phyloP scores from a whole-genome alignment of 305 asterid genomes.

The Fraxinus xanthoxyloides region DNA sequence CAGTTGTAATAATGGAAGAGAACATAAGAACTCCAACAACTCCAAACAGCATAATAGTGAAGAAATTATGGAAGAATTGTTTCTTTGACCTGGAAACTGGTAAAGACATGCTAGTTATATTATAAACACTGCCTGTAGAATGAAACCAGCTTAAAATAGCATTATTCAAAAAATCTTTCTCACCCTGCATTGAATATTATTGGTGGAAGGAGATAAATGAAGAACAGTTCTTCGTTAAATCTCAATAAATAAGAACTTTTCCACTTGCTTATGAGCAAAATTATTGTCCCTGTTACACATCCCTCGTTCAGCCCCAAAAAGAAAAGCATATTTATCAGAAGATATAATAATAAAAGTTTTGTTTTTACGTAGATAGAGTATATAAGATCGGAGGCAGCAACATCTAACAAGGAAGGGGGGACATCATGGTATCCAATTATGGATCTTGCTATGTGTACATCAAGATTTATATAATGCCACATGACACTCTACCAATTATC shows the following conservation, averaged over 20 bases:
- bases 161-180: slow-evolving; percentile 11
- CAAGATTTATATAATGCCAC: too few relatives aligned
- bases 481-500: too few relatives aligned
- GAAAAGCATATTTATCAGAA: not conserved
- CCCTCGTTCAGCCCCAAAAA: slow-evolving; percentile 39
- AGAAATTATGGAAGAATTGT: slow-evolving; percentile 91
- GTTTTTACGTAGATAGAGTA: not conserved
- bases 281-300: slow-evolving; percentile 49
- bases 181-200: slow-evolving; percentile 97
- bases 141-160: not conserved
- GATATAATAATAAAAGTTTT: not conserved
- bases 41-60: slow-evolving; percentile 87
- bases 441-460: too few relatives aligned
- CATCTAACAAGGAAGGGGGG: not conserved
- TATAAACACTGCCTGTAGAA: slow-evolving; percentile 3
- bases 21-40: slow-evolving; percentile 85
- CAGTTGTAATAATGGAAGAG: slow-evolving; percentile 60
- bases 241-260: slow-evolving; percentile 75
- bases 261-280: slow-evolving; percentile 73
- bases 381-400: not conserved
- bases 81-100: slow-evolving; percentile 95
- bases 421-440: not conserved
- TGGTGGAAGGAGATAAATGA: slow-evolving; percentile 92
- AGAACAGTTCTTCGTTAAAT: slow-evolving; percentile 85
- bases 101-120: not conserved